Evolutionary conservation across 2,329 filamentous ascomycete genomes (phyloP).

Genomic region (Metarhizium rileyi): DNA sequence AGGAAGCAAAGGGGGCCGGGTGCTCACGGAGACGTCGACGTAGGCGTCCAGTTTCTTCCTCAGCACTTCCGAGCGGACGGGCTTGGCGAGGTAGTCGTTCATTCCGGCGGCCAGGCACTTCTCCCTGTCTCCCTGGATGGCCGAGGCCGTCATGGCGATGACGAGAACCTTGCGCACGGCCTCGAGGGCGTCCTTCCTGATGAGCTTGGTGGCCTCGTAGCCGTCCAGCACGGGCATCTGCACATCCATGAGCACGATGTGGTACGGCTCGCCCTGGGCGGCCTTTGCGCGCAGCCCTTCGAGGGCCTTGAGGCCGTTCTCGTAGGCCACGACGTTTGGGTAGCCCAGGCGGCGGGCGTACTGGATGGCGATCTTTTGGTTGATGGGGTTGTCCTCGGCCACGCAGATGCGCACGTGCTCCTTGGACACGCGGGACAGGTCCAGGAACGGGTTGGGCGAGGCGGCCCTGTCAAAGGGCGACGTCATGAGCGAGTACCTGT

Average conservation of each 20-base stretch:
- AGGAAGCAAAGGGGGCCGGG: neutral
- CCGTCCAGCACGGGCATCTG: constrained; percentile 93
- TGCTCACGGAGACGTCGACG: constrained; percentile 28
- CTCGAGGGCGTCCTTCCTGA: constrained; percentile 67
- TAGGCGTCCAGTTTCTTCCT: constrained; percentile 68
- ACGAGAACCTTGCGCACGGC: constrained; percentile 76
- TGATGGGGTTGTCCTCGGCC: constrained; percentile 91
- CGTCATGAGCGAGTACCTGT: constrained; percentile 22
- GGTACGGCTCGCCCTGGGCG: constrained; percentile 65
- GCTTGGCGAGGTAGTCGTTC: constrained; percentile 96
- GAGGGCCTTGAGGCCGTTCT: constrained; percentile 80
- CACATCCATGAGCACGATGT: constrained; percentile 90
- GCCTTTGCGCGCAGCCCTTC: constrained; percentile 71
- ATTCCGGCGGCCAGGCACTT: constrained; percentile 94
- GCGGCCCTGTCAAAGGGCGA: constrained; percentile 27
- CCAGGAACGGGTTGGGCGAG: constrained; percentile 40
- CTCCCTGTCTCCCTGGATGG: constrained; percentile 88
- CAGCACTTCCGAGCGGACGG: constrained; percentile 79
- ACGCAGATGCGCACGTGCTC: constrained; percentile 81
- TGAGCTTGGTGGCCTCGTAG: constrained; percentile 78
- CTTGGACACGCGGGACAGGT: constrained; percentile 64
- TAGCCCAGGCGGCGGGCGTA: constrained; percentile 84
- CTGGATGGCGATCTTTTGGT: constrained; percentile 86
- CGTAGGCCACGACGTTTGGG: constrained; percentile 71
- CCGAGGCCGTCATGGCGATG: constrained; percentile 94